Conservation (phyloP, 345 rosid species). For the Adansonia digitata region DNA sequence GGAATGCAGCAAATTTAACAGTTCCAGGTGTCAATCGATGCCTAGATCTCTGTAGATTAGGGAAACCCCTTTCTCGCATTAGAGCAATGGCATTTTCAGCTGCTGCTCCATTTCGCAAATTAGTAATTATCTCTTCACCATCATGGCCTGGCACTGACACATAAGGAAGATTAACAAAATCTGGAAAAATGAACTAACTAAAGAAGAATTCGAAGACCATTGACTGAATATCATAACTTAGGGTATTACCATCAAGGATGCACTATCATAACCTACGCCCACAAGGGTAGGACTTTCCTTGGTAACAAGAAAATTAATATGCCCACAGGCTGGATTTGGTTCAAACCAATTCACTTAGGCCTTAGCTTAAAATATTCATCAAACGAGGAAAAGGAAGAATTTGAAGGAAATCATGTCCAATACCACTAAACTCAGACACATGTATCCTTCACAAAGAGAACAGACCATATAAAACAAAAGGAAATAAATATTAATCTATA, state of each 20-base stretch:
- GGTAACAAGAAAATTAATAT: neutral
- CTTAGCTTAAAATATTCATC: neutral
- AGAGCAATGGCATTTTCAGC: slow-evolving; percentile 78
- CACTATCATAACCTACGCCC: neutral
- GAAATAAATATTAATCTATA: neutral
- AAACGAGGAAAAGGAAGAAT: neutral
- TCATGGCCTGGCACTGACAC: slow-evolving; percentile 48
- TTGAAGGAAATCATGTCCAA: neutral
- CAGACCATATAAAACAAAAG: neutral
- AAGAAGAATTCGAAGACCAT: neutral
- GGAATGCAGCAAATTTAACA: slow-evolving; percentile 91
- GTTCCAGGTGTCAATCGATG: slow-evolving; percentile 95
- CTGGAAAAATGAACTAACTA: neutral
- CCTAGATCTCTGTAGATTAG: slow-evolving; percentile 73
- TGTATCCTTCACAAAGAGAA: neutral
- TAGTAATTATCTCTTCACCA: slow-evolving; percentile 62
- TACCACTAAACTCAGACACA: neutral
- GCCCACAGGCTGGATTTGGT: neutral
- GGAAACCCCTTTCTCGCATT: slow-evolving; percentile 83
- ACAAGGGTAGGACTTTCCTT: neutral
- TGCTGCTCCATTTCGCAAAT: slow-evolving; percentile 69
- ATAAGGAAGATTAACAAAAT: neutral
- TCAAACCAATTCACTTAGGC: neutral
- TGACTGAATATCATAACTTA: neutral
- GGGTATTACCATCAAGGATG: neutral